phyloP scores from a whole-genome alignment of 306 rosid species.

The Arachis hypogaea region DNA sequence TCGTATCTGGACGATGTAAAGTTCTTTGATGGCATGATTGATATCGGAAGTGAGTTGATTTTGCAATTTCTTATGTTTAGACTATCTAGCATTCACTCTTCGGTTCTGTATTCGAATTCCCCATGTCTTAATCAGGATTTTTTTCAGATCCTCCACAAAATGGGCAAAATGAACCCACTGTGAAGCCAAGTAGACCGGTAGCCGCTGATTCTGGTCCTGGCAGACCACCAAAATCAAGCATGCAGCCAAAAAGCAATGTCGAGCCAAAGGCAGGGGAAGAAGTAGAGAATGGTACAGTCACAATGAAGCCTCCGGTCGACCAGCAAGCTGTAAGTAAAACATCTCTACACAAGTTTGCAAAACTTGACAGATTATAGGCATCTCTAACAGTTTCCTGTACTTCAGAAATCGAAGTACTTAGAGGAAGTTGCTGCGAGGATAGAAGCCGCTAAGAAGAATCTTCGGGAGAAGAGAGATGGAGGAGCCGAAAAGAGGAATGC shows the following conservation, averaged over 20 bases:
- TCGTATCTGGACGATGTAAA: slow-evolving; percentile 41
- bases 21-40: slow-evolving; percentile 99
- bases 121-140: slow-evolving; percentile 42
- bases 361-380: slow-evolving; percentile 15
- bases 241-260: slow-evolving; percentile 45
- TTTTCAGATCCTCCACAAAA: slow-evolving; percentile 83
- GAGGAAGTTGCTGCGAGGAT: slow-evolving; percentile 73
- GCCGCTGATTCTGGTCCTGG: slow-evolving; percentile 54
- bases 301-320: slow-evolving; percentile 50
- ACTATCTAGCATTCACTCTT: slow-evolving; percentile 40
- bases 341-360: neutral
- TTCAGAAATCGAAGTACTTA: slow-evolving; percentile 56
- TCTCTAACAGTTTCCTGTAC: slow-evolving; percentile 40
- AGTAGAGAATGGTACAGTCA: slow-evolving; percentile 36
- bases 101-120: slow-evolving; percentile 48
- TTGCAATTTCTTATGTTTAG: slow-evolving; percentile 47
- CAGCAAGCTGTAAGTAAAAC: slow-evolving; percentile 63
- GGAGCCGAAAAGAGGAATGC: too few species aligned
- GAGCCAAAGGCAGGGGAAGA: slow-evolving; percentile 29
- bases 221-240: slow-evolving; percentile 55
- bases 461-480: slow-evolving; percentile 54
- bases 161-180: slow-evolving; percentile 56
- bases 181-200: slow-evolving; percentile 55
- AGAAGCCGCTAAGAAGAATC: slow-evolving; percentile 94
- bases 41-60: slow-evolving; percentile 88